Evolutionary conservation across 768 basidiomycete genomes (phyloP), one percentile per base, ranked within the genome.

Genomic region (Naganishia onofrii): DNA sequence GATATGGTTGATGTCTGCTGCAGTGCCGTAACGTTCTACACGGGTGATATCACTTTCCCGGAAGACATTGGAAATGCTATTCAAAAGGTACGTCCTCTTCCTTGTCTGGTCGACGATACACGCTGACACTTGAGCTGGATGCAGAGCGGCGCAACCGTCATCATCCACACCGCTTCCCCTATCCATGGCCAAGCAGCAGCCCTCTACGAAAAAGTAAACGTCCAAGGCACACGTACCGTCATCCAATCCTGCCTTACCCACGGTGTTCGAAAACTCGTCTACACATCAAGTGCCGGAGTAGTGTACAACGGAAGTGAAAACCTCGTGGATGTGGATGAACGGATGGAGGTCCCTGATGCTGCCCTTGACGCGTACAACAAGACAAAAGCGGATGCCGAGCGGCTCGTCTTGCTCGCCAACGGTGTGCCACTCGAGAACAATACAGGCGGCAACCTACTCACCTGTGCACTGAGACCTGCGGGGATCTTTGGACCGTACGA

Each of bases 401-500:
- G 85, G 42, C 83, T 90, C 44, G 89, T 97, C 9, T 83, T 99
- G 2, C 87, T 84, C 32, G 91, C 96, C 17, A 99, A 97, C 75
- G 91, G 90, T 4, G 17, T 4, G 10, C 38, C 60, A 12, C 32
- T 63, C 31, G 60, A 63, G 42, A 26, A n/a, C 38, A 44, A 60
- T 36, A 42, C 87, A 89, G 75, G 86, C 86, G 26, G 92, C 90
- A 21, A 23, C 17, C 84, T 98, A 7, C 81, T 91, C 72, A 98
- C 96, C 0, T 92, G 94, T 55, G 90, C 93, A 17, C 82, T 98
- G 52, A 84, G 96, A 46, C 95, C 95, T 0, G 89, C 94, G 21
- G 93, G 95, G 1, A 96, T 98, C 75, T 98, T 97, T 76, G 96
- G 96, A 17, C 93, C 93, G 6, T 93, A 95, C 6, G 96, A 98